Evolutionary conservation across 371 early-diverging fungal species (phyloP).

Genomic region (Choanephora cucurbitarum): DNA sequence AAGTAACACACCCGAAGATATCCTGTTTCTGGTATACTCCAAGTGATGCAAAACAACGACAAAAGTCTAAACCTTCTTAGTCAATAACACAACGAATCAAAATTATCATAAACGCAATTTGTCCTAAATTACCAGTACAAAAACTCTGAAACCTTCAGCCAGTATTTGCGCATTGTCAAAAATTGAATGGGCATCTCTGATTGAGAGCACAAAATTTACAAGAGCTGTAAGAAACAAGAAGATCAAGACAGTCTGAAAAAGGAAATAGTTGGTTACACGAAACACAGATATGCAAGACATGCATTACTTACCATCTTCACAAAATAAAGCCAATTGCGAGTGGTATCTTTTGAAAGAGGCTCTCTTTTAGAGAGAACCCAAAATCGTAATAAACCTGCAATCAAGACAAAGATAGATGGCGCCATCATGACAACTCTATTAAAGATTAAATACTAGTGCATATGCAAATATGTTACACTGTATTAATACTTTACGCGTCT

Average conservation of each 20-base stretch:
- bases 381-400: conserved; percentile 47
- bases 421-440: conserved; percentile 32
- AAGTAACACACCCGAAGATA: conserved; percentile 61
- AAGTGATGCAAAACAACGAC: conserved; percentile 56
- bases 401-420: conserved; percentile 40
- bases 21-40: conserved; percentile 57
- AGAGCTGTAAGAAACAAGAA: conserved; percentile 8
- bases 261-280: neutral
- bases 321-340: conserved; percentile 37
- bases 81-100: conserved; percentile 16
- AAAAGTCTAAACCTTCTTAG: conserved; percentile 35
- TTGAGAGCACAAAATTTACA: conserved; percentile 10
- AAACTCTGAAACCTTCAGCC: conserved; percentile 6
- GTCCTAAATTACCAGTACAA: conserved; percentile 28
- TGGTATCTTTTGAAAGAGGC: conserved; percentile 23
- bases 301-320: conserved; percentile 42
- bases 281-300: neutral
- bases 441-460: neutral
- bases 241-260: conserved; percentile 9
- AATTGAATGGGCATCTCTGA: conserved; percentile 5
- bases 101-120: conserved; percentile 12
- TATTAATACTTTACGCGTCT: conserved; percentile 38
- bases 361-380: conserved; percentile 15
- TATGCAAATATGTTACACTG: neutral
- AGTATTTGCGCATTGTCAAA: conserved; percentile 20